A percentile compares a stretch with the other conserved stretches of the same genome.
Evolutionary conservation across 352 stramenopile genomes (phyloP).

Genomic region (Lagenidium giganteum): DNA sequence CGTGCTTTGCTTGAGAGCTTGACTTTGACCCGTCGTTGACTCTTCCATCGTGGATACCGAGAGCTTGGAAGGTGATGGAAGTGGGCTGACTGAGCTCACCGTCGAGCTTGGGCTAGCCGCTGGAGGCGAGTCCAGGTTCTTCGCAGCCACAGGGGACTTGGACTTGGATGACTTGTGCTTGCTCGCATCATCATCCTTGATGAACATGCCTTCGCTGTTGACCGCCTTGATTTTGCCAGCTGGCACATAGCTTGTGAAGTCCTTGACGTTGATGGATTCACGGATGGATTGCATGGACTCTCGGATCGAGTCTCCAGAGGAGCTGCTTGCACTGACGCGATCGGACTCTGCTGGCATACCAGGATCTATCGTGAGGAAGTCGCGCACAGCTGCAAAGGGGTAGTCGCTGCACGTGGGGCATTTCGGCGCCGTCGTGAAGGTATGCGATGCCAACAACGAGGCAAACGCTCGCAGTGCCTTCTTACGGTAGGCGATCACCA

Average conservation of each 20-base stretch:
- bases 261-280: conserved; percentile 71
- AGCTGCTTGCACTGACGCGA: background rate
- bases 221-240: conserved; percentile 38
- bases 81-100: background rate
- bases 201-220: conserved; percentile 68
- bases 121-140: background rate
- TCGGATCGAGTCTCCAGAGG: background rate
- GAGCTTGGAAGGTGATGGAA: background rate
- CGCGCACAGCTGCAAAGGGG: conserved; percentile 68
- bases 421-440: conserved; percentile 73
- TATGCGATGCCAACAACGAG: conserved; percentile 70
- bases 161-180: background rate
- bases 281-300: conserved; percentile 28
- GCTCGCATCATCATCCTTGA: conserved; percentile 1
- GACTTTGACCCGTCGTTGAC: conserved; percentile 3
- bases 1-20: no score
- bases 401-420: conserved; percentile 75
- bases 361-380: conserved; percentile 60
- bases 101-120: background rate
- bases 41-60: background rate
- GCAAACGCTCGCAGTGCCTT: conserved; percentile 69
- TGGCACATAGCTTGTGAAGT: conserved; percentile 63
- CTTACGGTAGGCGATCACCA: conserved; percentile 81
- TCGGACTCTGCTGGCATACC: background rate
- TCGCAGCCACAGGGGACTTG: background rate